These are phyloP conservation scores for Chlorella sp. DNA, from an alignment of 139 green algal genomes.

Conservation along the genomic window DNA sequence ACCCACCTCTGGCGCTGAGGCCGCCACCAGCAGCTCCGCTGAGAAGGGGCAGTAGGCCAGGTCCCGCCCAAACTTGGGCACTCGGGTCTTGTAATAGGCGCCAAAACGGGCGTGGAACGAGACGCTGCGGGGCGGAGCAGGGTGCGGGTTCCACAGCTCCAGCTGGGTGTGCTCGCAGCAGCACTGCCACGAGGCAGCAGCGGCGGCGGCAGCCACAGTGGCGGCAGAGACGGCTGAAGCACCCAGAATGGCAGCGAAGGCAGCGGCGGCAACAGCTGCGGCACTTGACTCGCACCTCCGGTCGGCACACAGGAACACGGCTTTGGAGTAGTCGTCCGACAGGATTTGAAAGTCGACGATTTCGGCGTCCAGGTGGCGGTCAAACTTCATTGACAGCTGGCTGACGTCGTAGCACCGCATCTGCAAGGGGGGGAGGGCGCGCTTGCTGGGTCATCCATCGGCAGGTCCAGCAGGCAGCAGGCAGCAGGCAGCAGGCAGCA, in stretches of 20 bases:
- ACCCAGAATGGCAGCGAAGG: background rate
- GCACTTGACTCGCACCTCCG: slow-evolving; percentile 24
- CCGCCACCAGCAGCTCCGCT: slow-evolving; percentile 86
- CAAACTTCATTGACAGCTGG: slow-evolving; percentile 97
- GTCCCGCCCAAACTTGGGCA: slow-evolving; percentile 79
- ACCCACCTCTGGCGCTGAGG: slow-evolving; percentile 71
- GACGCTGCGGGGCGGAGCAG: slow-evolving; percentile 73
- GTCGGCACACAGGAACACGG: slow-evolving; percentile 93
- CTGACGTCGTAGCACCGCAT: slow-evolving; percentile 84
- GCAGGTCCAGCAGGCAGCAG: background rate
- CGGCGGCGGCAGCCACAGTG: background rate
- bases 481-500: background rate
- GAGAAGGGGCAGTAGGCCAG: slow-evolving; percentile 81
- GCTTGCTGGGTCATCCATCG: too few species aligned
- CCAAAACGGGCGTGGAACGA: slow-evolving; percentile 94
- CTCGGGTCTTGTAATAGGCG: slow-evolving; percentile 83
- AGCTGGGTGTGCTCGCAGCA: too few species aligned
- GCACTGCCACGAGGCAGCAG: too few species aligned
- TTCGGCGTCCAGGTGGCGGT: slow-evolving; percentile 93
- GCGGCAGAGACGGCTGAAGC: background rate
- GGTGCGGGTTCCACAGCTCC: too few species aligned
- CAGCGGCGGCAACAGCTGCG: background rate
- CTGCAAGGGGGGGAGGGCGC: background rate
- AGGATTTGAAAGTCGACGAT: slow-evolving; percentile 95
- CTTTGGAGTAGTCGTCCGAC: slow-evolving; percentile 95